phyloP scores from a whole-genome alignment of 2,329 filamentous ascomycete genomes.

The Sclerotinia glacialis region DNA sequence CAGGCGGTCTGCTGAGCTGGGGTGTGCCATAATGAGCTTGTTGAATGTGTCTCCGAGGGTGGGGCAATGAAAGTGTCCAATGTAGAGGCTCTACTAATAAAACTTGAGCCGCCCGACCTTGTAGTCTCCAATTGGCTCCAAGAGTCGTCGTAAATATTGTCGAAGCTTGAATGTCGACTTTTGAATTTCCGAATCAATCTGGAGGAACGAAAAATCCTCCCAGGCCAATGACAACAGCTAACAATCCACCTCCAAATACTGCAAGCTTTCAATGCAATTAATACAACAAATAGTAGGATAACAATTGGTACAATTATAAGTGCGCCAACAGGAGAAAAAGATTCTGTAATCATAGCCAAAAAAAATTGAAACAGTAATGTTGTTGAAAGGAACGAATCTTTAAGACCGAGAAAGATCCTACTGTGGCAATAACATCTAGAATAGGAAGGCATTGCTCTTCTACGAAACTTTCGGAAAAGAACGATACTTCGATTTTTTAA shows the following conservation, averaged over 20 bases:
- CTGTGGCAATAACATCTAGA: not conserved
- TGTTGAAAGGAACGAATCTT: constrained; percentile 26
- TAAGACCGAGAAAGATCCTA: not conserved
- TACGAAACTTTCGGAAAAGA: not conserved
- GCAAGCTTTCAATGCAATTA: constrained; percentile 36
- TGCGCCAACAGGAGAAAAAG: constrained; percentile 43
- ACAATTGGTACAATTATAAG: constrained; percentile 48
- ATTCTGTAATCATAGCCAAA: constrained; percentile 42
- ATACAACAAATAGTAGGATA: constrained; percentile 40
- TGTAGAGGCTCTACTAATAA: constrained; percentile 25
- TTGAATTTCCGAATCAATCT: constrained; percentile 27
- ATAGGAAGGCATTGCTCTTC: not conserved
- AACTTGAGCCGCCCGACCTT: constrained; percentile 29
- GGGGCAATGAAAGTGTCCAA: constrained; percentile 35
- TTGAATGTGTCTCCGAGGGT: constrained; percentile 19
- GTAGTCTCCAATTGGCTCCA: constrained; percentile 42
- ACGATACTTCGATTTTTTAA: not conserved
- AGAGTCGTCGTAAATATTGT: constrained; percentile 40
- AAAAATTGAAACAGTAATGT: constrained; percentile 29
- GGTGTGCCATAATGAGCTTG: constrained; percentile 41
- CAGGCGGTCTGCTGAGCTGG: constrained; percentile 36
- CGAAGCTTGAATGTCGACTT: constrained; percentile 8
- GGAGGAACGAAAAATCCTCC: constrained; percentile 25
- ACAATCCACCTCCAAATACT: constrained; percentile 31
- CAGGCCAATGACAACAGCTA: constrained; percentile 29